Evolutionary conservation across 2,329 filamentous ascomycete species (phyloP), one percentile per base, ranked within the genome.

Genomic region (Acrocalymma vagum): DNA sequence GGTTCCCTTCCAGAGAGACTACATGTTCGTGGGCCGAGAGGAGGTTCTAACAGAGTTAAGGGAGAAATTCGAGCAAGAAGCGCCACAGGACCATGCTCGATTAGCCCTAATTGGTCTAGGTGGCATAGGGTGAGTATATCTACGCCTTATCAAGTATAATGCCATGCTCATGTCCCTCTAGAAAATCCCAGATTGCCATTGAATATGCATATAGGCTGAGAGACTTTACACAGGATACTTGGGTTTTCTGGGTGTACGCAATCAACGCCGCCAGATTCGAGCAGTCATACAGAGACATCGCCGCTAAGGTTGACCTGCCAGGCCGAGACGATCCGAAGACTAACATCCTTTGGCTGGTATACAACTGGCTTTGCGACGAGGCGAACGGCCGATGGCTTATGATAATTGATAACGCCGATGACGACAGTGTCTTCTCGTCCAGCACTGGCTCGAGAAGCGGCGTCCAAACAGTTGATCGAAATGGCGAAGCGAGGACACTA

Each of bases 61-160:
- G 38, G 51, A 18, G n/a, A 38, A 30, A 24, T 43, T 35, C 33
- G 13, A 27, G 4, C n/a, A n/a, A n/a, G 38, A 20, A 20, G 55
- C 54, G 17, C 54, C 9, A 14, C 27, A 29, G 27, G 27, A 29
- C 27, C 27, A 29, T 29, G 14, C 9, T 29, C 27, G 27, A 29
- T 57, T n/a, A 36, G 60, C 57, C 9, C 53, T 62, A 9, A 38
- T 58, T 23, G 59, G 59, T 13, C 39, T 55, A 17, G 56, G 59
- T 11, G 59, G 59, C 24, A 41, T 63, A 14, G 62, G 61, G 48
- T 52, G 39, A 18, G 37, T 22, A 21, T 8, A 8, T 4, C n/a
- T 10, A 18, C 17, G 24, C 11, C n/a, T 14, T 18, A 20, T 28
- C 51, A 14, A 54, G 55, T 14, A 40, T 59, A 13, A 51, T 13